phyloP scores from a whole-genome alignment of 2,329 filamentous ascomycete genomes.

The Fusarium tjaetaba region DNA sequence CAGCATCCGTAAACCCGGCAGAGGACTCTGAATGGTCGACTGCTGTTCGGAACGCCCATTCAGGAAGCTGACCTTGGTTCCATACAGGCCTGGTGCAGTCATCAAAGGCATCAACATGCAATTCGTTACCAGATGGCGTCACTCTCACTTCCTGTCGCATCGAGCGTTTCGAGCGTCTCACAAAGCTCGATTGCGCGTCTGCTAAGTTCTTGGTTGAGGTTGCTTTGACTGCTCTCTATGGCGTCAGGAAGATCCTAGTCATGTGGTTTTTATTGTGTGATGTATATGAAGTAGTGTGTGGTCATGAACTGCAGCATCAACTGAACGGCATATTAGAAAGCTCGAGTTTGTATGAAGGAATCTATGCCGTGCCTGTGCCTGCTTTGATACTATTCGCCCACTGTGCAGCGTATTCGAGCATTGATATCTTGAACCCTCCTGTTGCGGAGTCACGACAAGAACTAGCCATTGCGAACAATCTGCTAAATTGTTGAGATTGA shows the following conservation, averaged over 20 bases:
- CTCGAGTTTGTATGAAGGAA: background rate
- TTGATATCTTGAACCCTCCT: background rate
- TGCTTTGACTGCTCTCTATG: background rate
- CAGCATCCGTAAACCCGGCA: slow-evolving; percentile 27
- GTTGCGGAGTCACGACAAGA: background rate
- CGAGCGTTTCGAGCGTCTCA: slow-evolving; percentile 36
- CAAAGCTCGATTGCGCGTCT: slow-evolving; percentile 28
- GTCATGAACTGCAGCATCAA: slow-evolving; percentile 9
- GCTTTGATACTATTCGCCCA: background rate
- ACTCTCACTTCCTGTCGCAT: slow-evolving; percentile 34
- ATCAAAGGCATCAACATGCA: slow-evolving; percentile 27
- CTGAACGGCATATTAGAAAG: background rate
- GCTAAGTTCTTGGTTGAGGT: background rate
- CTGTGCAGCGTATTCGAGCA: background rate
- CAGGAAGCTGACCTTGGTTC: slow-evolving; percentile 26
- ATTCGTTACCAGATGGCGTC: slow-evolving; percentile 42
- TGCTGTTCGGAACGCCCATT: slow-evolving; percentile 26
- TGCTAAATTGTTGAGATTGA: slow-evolving; percentile 11
- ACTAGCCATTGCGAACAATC: background rate
- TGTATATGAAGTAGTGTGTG: slow-evolving; percentile 9
- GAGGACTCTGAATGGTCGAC: slow-evolving; percentile 26
- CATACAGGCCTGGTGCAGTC: slow-evolving; percentile 20
- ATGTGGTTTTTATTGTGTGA: slow-evolving; percentile 13
- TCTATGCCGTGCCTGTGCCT: slow-evolving; percentile 15
- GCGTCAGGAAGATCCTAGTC: slow-evolving; percentile 14